Evolutionary conservation across 768 basidiomycete species (phyloP).

Genomic region (Lentinula edodes): DNA sequence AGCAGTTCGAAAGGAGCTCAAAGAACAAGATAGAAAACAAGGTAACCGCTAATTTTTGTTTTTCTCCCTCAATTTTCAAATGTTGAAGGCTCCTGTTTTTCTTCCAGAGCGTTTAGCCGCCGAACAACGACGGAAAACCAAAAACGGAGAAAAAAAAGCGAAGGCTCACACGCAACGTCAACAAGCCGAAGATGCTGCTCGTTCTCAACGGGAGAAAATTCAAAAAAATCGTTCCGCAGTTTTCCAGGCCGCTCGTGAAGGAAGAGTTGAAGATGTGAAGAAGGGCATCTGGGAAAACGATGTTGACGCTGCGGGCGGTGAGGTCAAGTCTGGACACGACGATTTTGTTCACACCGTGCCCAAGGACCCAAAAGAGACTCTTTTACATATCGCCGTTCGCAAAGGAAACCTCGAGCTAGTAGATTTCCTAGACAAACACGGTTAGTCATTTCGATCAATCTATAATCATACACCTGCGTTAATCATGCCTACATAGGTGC

Average conservation of each 20-base stretch:
- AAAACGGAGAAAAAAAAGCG: conserved; percentile 50
- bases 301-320: conserved; percentile 70
- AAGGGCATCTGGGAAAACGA: conserved; percentile 63
- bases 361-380: conserved; percentile 57
- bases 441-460: conserved; percentile 33
- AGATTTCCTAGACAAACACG: conserved; percentile 67
- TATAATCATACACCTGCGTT: conserved; percentile 16
- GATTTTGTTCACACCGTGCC: conserved; percentile 40
- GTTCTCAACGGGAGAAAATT: conserved; percentile 37
- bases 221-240: conserved; percentile 56
- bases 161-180: conserved; percentile 44
- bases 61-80: not conserved
- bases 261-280: conserved; percentile 49
- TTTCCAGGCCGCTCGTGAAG: conserved; percentile 60
- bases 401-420: conserved; percentile 54
- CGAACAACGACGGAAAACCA: conserved; percentile 52
- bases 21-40: conserved; percentile 42
- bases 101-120: conserved; percentile 47
- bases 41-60: conserved; percentile 26
- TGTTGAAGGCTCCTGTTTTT: not conserved
- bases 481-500: conserved; percentile 48
- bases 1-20: conserved; percentile 39
- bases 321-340: conserved; percentile 53
- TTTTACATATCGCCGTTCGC: conserved; percentile 61
- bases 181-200: conserved; percentile 44